phyloP scores from a whole-genome alignment of 352 stramenopile species.

The Phytopythium helicoides region DNA sequence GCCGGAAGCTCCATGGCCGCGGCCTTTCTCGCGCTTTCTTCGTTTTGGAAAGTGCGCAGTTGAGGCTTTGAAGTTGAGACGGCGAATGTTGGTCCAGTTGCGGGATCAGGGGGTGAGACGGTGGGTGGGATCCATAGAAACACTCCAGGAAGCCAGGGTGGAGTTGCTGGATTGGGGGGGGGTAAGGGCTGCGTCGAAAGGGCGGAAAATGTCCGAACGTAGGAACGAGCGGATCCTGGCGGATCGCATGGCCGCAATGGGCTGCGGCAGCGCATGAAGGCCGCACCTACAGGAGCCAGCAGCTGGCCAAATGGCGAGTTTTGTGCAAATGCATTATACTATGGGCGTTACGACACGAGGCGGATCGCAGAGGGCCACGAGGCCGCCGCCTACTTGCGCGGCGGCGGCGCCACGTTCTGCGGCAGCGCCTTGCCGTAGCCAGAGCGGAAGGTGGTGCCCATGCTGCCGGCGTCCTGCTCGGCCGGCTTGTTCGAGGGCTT shows the following conservation, averaged over 20 bases:
- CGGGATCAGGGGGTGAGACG: slow-evolving; percentile 5
- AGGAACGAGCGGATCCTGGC: too few species aligned
- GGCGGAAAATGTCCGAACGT: slow-evolving; percentile 4
- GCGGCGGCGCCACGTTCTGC: slow-evolving; percentile 77
- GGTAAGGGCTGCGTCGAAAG: too few species aligned
- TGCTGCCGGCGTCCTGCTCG: slow-evolving; percentile 67
- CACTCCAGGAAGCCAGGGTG: too few species aligned
- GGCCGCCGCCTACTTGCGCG: slow-evolving; percentile 58
- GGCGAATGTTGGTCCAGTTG: slow-evolving; percentile 10
- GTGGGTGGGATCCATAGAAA: neutral
- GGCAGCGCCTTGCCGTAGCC: slow-evolving; percentile 87
- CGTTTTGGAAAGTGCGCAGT: neutral
- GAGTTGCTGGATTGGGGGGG: too few species aligned
- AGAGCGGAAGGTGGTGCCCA: slow-evolving; percentile 86
- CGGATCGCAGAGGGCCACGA: neutral
- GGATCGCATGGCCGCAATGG: neutral
- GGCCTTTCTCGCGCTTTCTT: slow-evolving; percentile 2
- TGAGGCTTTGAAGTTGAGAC: slow-evolving; percentile 8
- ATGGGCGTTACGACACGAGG: neutral
- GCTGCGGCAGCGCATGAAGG: too few species aligned
- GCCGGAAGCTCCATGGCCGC: too few species aligned
- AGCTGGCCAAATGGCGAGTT: too few species aligned
- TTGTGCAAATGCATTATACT: too few species aligned
- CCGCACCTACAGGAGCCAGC: too few species aligned
- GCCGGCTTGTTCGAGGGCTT: slow-evolving; percentile 92